Evolutionary conservation across 805 yeast species (phyloP).

Genomic region (Suhomyces pyralidae): DNA sequence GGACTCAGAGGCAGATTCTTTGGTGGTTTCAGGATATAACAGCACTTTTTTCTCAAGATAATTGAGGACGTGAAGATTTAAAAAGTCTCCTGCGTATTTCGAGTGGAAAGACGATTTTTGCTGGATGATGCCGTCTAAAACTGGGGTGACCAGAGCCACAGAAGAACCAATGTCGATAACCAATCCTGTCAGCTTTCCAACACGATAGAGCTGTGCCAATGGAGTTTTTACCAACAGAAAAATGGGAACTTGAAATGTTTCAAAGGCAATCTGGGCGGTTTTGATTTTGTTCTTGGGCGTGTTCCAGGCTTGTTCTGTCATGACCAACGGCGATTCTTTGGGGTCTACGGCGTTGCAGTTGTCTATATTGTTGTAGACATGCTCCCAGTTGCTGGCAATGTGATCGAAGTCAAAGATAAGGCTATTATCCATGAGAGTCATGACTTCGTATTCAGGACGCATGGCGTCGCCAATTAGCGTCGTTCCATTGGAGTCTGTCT

Average conservation of each 20-base stretch:
- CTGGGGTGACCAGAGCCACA: slow-evolving; percentile 69
- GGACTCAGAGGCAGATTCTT: slow-evolving; percentile 20
- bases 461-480: slow-evolving; percentile 46
- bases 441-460: slow-evolving; percentile 46
- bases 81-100: slow-evolving; percentile 81
- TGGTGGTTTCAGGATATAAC: slow-evolving; percentile 15
- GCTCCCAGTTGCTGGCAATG: slow-evolving; percentile 62
- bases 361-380: slow-evolving; percentile 53
- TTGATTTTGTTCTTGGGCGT: slow-evolving; percentile 53
- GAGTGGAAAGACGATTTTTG: slow-evolving; percentile 63
- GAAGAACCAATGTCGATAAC: slow-evolving; percentile 79
- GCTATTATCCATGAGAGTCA: slow-evolving; percentile 62
- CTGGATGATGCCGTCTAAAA: slow-evolving; percentile 69
- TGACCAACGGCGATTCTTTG: slow-evolving; percentile 61
- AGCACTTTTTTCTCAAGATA: slow-evolving; percentile 34
- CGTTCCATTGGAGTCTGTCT: slow-evolving; percentile 25
- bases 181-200: slow-evolving; percentile 73
- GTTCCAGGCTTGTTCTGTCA: slow-evolving; percentile 70
- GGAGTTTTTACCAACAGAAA: slow-evolving; percentile 76
- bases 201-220: slow-evolving; percentile 71
- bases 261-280: slow-evolving; percentile 72
- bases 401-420: slow-evolving; percentile 71
- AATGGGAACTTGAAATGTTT: slow-evolving; percentile 68
- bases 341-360: slow-evolving; percentile 42
- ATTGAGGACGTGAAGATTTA: slow-evolving; percentile 60